Evolutionary conservation across 164 flowering plant genomes (phyloP).

Genomic region (Liquidambar formosana): DNA sequence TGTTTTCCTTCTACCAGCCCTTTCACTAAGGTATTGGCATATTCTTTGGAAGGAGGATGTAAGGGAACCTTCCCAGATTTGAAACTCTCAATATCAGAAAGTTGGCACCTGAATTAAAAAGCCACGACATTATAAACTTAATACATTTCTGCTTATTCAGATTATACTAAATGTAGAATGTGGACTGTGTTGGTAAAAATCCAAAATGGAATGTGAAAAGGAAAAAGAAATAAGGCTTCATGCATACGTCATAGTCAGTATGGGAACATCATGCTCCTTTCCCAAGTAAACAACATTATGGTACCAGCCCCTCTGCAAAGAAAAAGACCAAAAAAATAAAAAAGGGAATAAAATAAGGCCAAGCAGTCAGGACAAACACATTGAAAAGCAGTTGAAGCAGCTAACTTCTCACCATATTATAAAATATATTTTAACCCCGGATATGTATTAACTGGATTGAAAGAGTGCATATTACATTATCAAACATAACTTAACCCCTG

Average conservation of each 20-base stretch:
- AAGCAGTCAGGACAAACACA: not conserved
- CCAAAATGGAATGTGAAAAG: not conserved
- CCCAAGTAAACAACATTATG: constrained; percentile 75
- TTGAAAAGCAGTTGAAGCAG: too few relatives aligned
- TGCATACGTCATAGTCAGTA: constrained; percentile 88
- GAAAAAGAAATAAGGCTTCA: not conserved
- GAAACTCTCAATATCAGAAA: constrained; percentile 47
- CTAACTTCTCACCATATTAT: too few relatives aligned
- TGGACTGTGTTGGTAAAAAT: too few relatives aligned
- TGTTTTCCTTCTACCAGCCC: constrained; percentile 78
- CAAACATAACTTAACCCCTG: too few relatives aligned
- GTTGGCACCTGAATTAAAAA: constrained; percentile 56
- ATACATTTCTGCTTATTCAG: not conserved
- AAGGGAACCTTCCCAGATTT: constrained; percentile 56
- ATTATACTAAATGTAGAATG: too few relatives aligned
- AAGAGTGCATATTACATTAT: too few relatives aligned
- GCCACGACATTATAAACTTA: not conserved
- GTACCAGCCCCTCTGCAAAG: constrained; percentile 82
- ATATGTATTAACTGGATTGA: too few relatives aligned
- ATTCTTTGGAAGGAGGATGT: constrained; percentile 51
- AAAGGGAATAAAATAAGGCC: too few relatives aligned
- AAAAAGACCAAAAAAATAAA: not conserved
- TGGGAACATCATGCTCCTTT: constrained; percentile 62
- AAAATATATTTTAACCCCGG: too few relatives aligned
- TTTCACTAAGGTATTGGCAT: constrained; percentile 49